Evolutionary conservation across 495 filamentous ascomycete genomes (phyloP), one percentile per base, ranked within the genome.

Genomic region (Penicillium psychrofluorescens): DNA sequence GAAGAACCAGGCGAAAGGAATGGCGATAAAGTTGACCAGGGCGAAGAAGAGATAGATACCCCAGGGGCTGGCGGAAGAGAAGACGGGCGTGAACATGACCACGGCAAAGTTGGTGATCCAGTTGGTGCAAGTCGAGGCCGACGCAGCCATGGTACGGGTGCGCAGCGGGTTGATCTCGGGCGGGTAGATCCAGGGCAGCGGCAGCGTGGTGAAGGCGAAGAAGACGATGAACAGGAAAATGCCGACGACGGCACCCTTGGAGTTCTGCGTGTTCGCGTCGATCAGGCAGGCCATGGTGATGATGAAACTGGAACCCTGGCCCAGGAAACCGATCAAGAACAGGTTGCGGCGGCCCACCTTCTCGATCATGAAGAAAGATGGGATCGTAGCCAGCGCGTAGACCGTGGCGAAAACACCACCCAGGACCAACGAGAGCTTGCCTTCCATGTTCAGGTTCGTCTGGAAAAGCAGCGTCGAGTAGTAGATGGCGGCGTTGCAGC

Each of bases 401-500:
- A 90, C 79, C 15, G 88, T 74, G 71, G 87, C 83, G 68, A 88
- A 90, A 33, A 90, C 76, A 56, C 86, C 87, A 31, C 86, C 86
- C 6, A 91, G 66, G 11, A 91, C 67, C 9, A 90, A 60, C 11
- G 79, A 73, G 50, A 89, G 71, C 42, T 76, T 74, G 48, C 81
- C 74, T 1, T 55, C 59, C 49, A 76, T 66, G 13, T 63, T 48
- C 49, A 90, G 79, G 13, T 78, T 81, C 9, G 72, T 58, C 63
- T 88, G 59, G 64, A 90, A 88, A 1, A 92, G 75, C 34, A 90
- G 75, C 0, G 86, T 84, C 48, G 85, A 84, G 64, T 85, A 90
- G 72, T 92, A 92, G 56, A 89, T 90, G 51, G 87, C 83, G 10
- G 85, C 85, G 45, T 90, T 90, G 63, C 84, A 88, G 32, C 68